Evolutionary conservation across 768 basidiomycete genomes (phyloP).

Genomic region (Suillus alpinus): DNA sequence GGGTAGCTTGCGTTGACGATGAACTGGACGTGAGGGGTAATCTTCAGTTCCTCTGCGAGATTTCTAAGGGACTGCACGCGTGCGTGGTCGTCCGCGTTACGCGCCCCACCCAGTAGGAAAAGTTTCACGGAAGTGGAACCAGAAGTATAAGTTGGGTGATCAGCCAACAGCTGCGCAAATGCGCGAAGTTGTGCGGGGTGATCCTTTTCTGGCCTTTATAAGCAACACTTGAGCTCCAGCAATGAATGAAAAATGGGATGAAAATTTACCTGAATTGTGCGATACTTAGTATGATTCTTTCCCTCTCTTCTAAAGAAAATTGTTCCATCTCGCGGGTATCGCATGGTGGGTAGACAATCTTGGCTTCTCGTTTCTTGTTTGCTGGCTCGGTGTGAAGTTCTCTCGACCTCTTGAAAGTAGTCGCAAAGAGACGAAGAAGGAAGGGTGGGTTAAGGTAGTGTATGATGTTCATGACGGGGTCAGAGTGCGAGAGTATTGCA

Average conservation of each 20-base stretch:
- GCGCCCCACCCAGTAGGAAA: conserved; percentile 79
- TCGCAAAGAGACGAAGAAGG: conserved; percentile 28
- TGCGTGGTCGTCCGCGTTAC: conserved; percentile 71
- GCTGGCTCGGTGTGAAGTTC: conserved; percentile 66
- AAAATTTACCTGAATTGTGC: conserved; percentile 81
- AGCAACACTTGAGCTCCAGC: neutral
- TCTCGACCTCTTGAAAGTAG: neutral
- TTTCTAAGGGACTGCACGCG: conserved; percentile 61
- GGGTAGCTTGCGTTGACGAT: conserved; percentile 81
- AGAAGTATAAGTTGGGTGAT: conserved; percentile 54
- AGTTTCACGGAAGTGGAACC: conserved; percentile 45
- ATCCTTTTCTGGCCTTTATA: conserved; percentile 86
- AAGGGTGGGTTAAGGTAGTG: conserved; percentile 43
- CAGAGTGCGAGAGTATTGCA: conserved; percentile 60
- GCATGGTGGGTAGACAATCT: conserved; percentile 88
- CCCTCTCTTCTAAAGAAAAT: conserved; percentile 52
- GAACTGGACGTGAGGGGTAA: conserved; percentile 55
- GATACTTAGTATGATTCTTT: conserved; percentile 74
- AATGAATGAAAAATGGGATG: conserved; percentile 12
- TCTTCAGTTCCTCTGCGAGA: conserved; percentile 62
- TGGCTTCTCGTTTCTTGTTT: conserved; percentile 69
- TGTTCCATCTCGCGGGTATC: conserved; percentile 71
- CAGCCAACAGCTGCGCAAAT: conserved; percentile 55
- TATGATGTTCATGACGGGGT: conserved; percentile 45
- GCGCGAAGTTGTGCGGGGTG: conserved; percentile 77